These are phyloP conservation scores for Aegilops longissima DNA, from an alignment of 176 grass and related monocot species.

Conservation along the genomic window DNA sequence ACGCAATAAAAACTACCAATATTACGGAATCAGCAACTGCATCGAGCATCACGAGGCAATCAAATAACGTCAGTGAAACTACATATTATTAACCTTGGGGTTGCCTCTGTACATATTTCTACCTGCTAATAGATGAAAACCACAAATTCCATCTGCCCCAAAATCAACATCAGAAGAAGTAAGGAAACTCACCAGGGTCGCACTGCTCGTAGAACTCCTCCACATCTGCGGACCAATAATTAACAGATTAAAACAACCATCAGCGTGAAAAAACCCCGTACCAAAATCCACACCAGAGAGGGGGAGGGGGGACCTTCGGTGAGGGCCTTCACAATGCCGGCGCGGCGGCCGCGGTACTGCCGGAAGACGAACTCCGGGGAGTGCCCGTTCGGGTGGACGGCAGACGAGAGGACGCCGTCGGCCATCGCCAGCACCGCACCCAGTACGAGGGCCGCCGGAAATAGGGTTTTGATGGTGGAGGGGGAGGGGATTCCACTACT, in stretches of 20 bases:
- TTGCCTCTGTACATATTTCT: neutral
- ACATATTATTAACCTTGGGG: neutral
- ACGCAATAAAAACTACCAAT: neutral
- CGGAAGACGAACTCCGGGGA: constrained; percentile 58
- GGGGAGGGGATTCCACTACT: neutral
- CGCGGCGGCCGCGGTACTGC: constrained; percentile 49
- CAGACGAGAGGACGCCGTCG: neutral
- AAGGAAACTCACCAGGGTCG: constrained; percentile 54
- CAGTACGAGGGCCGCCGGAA: neutral
- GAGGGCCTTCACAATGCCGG: constrained; percentile 67
- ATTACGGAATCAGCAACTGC: neutral
- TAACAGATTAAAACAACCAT: constrained; percentile 27
- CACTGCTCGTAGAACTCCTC: constrained; percentile 62
- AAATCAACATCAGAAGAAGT: neutral
- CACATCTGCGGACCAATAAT: constrained; percentile 48
- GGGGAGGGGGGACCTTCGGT: constrained; percentile 48
- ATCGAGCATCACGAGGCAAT: neutral
- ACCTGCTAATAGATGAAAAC: neutral
- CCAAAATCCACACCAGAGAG: neutral
- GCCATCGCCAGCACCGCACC: constrained; percentile 26
- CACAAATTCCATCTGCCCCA: neutral
- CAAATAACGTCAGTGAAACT: neutral
- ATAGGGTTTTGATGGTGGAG: constrained; percentile 27
- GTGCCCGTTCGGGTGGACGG: constrained; percentile 15
- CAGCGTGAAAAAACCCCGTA: neutral